phyloP scores from a whole-genome alignment of 352 stramenopile genomes.

The Globisporangium solare region DNA sequence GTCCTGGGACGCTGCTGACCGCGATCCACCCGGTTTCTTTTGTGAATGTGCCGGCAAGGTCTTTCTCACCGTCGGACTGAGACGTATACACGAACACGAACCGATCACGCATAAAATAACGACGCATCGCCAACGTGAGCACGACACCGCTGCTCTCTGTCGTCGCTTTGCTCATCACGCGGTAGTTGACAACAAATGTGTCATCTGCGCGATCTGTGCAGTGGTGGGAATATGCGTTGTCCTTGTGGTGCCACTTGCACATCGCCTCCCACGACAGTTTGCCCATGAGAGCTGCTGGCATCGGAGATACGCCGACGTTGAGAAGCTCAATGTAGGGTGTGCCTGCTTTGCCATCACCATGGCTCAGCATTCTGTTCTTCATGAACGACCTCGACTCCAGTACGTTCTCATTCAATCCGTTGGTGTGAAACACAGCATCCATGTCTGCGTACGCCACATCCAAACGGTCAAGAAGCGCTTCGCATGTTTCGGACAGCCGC shows the following conservation, averaged over 20 bases:
- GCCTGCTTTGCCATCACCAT: background rate
- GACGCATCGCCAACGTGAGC: conserved; percentile 28
- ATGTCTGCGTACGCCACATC: conserved; percentile 4
- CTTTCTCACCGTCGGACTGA: conserved; percentile 25
- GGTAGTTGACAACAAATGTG: conserved; percentile 13
- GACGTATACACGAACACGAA: conserved; percentile 25
- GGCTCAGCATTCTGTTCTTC: background rate
- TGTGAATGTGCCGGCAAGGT: conserved; percentile 22
- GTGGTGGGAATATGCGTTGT: conserved; percentile 5
- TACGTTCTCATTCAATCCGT: background rate
- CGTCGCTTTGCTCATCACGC: conserved; percentile 3
- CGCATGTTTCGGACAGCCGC: too few relatives aligned
- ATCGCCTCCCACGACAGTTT: background rate
- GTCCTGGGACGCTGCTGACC: background rate
- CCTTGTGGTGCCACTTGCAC: conserved; percentile 8
- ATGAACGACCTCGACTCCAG: conserved; percentile 1
- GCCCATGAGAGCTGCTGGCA: background rate
- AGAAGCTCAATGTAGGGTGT: conserved; percentile 6
- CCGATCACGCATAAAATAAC: conserved; percentile 23
- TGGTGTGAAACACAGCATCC: conserved; percentile 7
- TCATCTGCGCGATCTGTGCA: background rate
- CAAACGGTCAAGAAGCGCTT: background rate
- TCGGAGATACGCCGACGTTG: conserved; percentile 1
- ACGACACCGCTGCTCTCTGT: conserved; percentile 1
- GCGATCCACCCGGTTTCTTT: conserved; percentile 27